Evolutionary conservation across 2,329 filamentous ascomycete genomes (phyloP).

Genomic region (Aspergillus aculeatus): DNA sequence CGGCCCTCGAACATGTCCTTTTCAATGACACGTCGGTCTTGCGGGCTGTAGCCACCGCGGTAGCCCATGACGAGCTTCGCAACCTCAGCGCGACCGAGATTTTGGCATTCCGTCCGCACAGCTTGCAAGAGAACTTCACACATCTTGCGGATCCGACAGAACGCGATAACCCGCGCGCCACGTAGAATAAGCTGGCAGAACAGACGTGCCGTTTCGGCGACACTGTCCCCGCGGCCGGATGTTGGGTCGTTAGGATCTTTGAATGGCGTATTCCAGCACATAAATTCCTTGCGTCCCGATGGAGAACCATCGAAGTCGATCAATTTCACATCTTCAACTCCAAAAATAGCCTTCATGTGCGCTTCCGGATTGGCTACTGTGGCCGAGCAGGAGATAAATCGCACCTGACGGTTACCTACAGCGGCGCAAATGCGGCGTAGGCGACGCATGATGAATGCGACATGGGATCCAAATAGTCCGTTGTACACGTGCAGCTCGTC

Average conservation of each 20-base stretch:
- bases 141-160: conserved; percentile 82
- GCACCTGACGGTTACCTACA: conserved; percentile 78
- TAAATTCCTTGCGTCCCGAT: conserved; percentile 85
- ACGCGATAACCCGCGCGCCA: conserved; percentile 88
- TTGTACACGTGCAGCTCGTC: conserved; percentile 96
- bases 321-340: conserved; percentile 74
- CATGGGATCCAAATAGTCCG: conserved; percentile 87
- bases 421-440: conserved; percentile 85
- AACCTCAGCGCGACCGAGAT: conserved; percentile 71
- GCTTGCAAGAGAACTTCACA: conserved; percentile 82
- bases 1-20: conserved; percentile 96
- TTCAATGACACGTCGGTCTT: conserved; percentile 85
- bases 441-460: conserved; percentile 91
- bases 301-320: conserved; percentile 93
- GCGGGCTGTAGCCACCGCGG: conserved; percentile 87
- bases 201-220: conserved; percentile 81
- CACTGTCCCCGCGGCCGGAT: conserved; percentile 78
- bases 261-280: conserved; percentile 97
- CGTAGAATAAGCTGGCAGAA: conserved; percentile 87
- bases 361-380: conserved; percentile 89
- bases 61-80: conserved; percentile 88
- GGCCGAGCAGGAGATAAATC: conserved; percentile 93
- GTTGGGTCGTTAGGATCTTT: conserved; percentile 84
- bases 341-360: conserved; percentile 94
- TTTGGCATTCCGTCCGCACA: conserved; percentile 72